Conservation (phyloP, 352 stramenopile genomes). For the Phytophthora idaei region DNA sequence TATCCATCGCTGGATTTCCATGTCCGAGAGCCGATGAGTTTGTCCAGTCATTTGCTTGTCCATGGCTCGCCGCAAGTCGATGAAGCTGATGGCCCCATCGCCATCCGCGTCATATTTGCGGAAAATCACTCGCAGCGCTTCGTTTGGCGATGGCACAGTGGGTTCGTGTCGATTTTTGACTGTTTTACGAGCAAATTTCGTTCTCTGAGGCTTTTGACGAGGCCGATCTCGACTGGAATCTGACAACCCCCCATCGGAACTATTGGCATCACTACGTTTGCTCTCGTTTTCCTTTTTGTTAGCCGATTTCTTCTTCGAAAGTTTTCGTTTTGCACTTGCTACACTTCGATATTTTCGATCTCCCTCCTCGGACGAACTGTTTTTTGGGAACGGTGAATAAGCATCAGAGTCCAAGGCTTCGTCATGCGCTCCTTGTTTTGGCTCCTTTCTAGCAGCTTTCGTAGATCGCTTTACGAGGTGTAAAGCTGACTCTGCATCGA, state of each 20-base stretch:
- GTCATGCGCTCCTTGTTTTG: conserved; percentile 2
- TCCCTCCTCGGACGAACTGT: conserved; percentile 11
- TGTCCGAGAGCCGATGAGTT: conserved; percentile 31
- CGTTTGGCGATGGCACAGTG: neutral
- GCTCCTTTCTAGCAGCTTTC: neutral
- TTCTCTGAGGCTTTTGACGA: neutral
- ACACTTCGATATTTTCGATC: neutral
- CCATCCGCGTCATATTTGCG: conserved; percentile 56
- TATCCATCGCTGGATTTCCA: conserved; percentile 63
- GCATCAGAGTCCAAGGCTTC: conserved; percentile 44
- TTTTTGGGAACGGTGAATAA: conserved; percentile 38
- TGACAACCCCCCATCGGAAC: neutral
- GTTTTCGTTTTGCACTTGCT: conserved; percentile 2
- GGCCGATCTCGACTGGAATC: neutral
- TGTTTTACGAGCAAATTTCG: neutral
- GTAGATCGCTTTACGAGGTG: conserved; percentile 14
- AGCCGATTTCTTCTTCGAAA: conserved; percentile 3
- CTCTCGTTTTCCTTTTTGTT: neutral
- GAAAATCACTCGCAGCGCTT: conserved; percentile 45
- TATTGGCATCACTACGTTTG: neutral
- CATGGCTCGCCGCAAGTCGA: conserved; percentile 51
- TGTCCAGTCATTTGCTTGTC: conserved; percentile 13
- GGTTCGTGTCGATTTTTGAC: neutral
- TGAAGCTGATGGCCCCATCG: conserved; percentile 55
- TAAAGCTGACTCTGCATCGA: conserved; percentile 49